Conservation (phyloP, 345 rosid genomes). For the rapeseed (Brassica napus) region Da-Ae NC_063444.1:11833501-11834000, state of each 20-base stretch:
- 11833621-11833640: conserved; percentile 44
- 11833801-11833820: conserved; percentile 13
- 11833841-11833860: background rate
- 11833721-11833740: conserved; percentile 50
- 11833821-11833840: background rate
- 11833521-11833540: conserved; percentile 68
- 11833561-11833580: conserved; percentile 31
- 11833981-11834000: conserved; percentile 51
- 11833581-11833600: background rate
- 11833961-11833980: conserved; percentile 46
- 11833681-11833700: conserved; percentile 71
- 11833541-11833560: conserved; percentile 53
- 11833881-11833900: conserved; percentile 51
- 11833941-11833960: conserved; percentile 33
- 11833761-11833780: background rate
- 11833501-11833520: conserved; percentile 64
- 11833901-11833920: conserved; percentile 41
- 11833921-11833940: conserved; percentile 44
- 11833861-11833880: background rate
- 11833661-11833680: conserved; percentile 65
- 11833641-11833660: conserved; percentile 57
- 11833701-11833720: conserved; percentile 73
- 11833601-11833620: background rate
- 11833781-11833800: background rate
- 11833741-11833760: background rate